These are phyloP conservation scores for Lepidium didymum DNA, from an alignment of 345 rosid genomes.

Conservation along the genomic window DNA sequence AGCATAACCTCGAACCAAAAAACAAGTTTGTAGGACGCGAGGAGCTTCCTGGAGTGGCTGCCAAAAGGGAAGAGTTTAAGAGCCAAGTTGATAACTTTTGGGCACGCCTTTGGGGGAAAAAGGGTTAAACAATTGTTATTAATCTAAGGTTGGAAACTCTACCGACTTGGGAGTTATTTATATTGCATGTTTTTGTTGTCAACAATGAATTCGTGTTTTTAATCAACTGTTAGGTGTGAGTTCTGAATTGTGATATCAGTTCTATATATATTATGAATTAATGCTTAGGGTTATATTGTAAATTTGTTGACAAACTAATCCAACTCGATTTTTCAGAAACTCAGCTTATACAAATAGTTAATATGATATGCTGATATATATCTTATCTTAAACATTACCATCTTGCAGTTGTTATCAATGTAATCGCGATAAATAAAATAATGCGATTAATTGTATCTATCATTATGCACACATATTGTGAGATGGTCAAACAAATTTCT, in stretches of 20 bases:
- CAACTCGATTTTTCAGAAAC: not conserved
- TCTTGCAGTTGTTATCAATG: not conserved
- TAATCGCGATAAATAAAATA: not conserved
- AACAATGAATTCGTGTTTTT: conserved; percentile 15
- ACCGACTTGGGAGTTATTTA: not conserved
- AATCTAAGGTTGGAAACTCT: not conserved
- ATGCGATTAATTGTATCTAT: not conserved
- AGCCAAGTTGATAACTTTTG: conserved; percentile 18
- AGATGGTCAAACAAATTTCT: not conserved
- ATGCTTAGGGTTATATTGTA: not conserved
- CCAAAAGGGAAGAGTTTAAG: not conserved
- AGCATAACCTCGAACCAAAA: not conserved
- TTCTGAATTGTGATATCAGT: not conserved
- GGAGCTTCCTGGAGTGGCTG: not conserved
- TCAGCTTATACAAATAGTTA: too few relatives aligned
- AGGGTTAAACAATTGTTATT: not conserved
- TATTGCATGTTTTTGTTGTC: not conserved
- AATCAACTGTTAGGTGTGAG: conserved; percentile 41
- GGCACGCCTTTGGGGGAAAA: conserved; percentile 18
- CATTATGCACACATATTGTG: not conserved
- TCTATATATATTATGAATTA: not conserved
- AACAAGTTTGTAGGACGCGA: not conserved
- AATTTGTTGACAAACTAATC: not conserved
- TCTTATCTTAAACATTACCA: not conserved
- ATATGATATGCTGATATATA: not conserved